Evolutionary conservation across 345 rosid species (phyloP).

Genomic region (Citrus trifoliata): DNA sequence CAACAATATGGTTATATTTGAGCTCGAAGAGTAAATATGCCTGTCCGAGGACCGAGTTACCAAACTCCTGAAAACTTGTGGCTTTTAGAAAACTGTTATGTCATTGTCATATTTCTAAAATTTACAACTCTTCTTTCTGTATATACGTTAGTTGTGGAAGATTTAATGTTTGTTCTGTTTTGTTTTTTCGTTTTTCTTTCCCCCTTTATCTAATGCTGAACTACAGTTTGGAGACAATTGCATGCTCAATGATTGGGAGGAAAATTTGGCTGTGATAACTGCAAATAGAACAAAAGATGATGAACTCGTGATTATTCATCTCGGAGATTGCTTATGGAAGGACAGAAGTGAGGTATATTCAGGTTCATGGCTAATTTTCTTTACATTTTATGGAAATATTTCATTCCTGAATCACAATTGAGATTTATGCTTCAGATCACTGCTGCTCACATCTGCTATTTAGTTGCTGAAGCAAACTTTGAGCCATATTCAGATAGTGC

Average conservation of each 20-base stretch:
- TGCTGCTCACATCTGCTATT: slow-evolving; percentile 83
- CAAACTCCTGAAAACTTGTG: background rate
- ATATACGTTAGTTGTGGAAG: background rate
- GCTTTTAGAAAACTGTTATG: background rate
- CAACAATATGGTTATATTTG: background rate
- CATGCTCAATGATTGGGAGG: slow-evolving; percentile 99
- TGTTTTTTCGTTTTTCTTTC: too few relatives aligned
- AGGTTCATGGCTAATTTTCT: slow-evolving; percentile 10
- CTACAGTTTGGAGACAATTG: slow-evolving; percentile 59
- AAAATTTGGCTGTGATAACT: slow-evolving; percentile 92
- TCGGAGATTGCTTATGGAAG: slow-evolving; percentile 98
- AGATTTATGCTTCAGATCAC: slow-evolving; percentile 44
- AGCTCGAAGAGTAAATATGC: background rate
- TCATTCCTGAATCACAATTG: slow-evolving; percentile 24
- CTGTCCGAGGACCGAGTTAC: background rate
- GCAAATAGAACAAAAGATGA: slow-evolving; percentile 97
- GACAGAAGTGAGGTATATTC: slow-evolving; percentile 85
- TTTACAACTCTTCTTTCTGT: background rate
- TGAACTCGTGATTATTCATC: slow-evolving; percentile 91
- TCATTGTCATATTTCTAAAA: background rate
- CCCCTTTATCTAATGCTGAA: slow-evolving; percentile 12
- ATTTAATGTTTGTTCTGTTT: background rate
- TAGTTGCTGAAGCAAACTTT: slow-evolving; percentile 80
- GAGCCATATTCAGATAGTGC: slow-evolving; percentile 79
- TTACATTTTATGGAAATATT: slow-evolving; percentile 8